These are phyloP conservation scores for Polyrhizophydium stewartii DNA, from an alignment of 371 early-diverging fungal genomes.

Conservation along the genomic window DNA sequence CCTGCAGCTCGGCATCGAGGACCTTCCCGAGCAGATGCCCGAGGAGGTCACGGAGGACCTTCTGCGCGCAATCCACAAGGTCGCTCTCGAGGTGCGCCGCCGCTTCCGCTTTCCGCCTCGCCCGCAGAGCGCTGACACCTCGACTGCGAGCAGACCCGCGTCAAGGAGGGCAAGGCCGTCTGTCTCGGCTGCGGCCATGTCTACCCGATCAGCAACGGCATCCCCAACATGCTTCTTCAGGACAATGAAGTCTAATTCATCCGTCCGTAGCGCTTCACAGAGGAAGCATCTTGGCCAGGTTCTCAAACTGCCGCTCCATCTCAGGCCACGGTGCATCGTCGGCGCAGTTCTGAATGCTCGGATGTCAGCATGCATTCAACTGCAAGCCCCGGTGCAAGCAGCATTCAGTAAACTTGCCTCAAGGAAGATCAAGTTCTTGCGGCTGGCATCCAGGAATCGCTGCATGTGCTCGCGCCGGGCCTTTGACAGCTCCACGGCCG, in stretches of 20 bases:
- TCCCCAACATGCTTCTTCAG: slow-evolving; percentile 95
- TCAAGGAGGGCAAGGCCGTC: slow-evolving; percentile 86
- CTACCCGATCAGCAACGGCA: slow-evolving; percentile 87
- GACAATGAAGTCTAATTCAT: slow-evolving; percentile 82
- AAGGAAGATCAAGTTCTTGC: background rate
- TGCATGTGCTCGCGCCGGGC: background rate
- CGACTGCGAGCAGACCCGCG: slow-evolving; percentile 56
- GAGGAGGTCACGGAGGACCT: slow-evolving; percentile 69
- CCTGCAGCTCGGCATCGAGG: slow-evolving; percentile 41
- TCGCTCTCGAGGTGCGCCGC: slow-evolving; percentile 70
- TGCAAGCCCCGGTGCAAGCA: background rate
- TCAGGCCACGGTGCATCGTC: background rate
- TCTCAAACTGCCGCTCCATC: background rate
- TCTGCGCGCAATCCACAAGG: slow-evolving; percentile 67
- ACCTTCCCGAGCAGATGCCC: slow-evolving; percentile 67
- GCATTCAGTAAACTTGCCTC: background rate
- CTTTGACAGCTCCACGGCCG: background rate
- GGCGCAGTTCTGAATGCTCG: background rate
- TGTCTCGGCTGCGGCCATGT: slow-evolving; percentile 87
- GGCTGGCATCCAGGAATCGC: background rate
- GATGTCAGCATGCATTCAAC: background rate
- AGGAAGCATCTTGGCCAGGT: background rate
- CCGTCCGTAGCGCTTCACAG: background rate
- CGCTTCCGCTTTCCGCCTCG: no score
- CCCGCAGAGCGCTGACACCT: background rate